Percentiles rank a stretch among this genome's conserved stretches.
Conservation (phyloP, 2,329 filamentous ascomycete genomes). For the Neoarthrinium moseri region DNA sequence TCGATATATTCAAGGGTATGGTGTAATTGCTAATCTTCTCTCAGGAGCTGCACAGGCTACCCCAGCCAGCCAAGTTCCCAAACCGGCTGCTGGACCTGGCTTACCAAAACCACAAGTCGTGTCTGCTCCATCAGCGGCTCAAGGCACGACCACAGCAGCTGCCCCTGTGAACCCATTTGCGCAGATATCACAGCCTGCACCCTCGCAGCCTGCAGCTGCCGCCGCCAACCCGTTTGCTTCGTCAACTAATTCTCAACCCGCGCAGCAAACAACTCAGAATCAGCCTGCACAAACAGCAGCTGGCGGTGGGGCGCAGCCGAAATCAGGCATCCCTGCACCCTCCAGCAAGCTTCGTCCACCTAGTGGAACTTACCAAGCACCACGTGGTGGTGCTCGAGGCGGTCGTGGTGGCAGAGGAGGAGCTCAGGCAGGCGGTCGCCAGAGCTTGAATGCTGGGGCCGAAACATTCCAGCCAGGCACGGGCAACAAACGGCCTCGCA, state of each 20-base stretch:
- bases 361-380: slow-evolving; percentile 23
- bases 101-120: slow-evolving; percentile 19
- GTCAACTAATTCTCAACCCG: slow-evolving; percentile 4
- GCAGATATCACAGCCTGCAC: neutral
- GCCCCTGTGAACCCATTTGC: slow-evolving; percentile 20
- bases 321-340: slow-evolving; percentile 23
- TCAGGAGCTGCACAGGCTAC: slow-evolving; percentile 13
- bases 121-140: neutral
- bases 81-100: slow-evolving; percentile 10
- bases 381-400: slow-evolving; percentile 30
- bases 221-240: slow-evolving; percentile 7
- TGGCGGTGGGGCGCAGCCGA: slow-evolving; percentile 28
- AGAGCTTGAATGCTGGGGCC: slow-evolving; percentile 46
- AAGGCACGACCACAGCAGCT: neutral
- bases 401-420: slow-evolving; percentile 38
- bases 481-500: slow-evolving; percentile 53
- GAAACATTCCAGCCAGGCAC: slow-evolving; percentile 55
- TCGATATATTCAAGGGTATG: neutral
- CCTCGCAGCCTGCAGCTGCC: slow-evolving; percentile 10
- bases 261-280: slow-evolving; percentile 13
- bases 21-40: slow-evolving; percentile 10
- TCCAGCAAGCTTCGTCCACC: slow-evolving; percentile 18
- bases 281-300: slow-evolving; percentile 23
- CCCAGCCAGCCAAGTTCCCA: slow-evolving; percentile 13
- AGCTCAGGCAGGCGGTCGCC: slow-evolving; percentile 31